A percentile compares a stretch with the other conserved stretches of the same genome.
Conservation (phyloP, 1,284 basidiomycete genomes). For the Leccinum olivaceoglutinosum region DNA sequence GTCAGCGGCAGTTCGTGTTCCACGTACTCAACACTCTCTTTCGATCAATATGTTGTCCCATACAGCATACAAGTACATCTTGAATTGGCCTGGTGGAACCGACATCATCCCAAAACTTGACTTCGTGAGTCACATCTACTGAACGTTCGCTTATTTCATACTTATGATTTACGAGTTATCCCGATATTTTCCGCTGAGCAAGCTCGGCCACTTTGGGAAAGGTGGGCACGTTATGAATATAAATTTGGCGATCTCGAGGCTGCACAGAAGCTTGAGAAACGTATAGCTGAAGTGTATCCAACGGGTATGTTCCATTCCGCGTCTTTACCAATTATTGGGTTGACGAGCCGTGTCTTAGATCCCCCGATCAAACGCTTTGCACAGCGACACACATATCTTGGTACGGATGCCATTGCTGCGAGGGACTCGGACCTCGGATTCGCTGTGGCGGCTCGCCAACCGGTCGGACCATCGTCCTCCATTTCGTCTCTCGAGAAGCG, state of each 20-base stretch:
- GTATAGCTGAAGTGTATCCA: conserved; percentile 85
- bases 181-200: conserved; percentile 74
- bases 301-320: conserved; percentile 46
- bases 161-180: conserved; percentile 52
- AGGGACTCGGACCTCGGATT: conserved; percentile 74
- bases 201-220: conserved; percentile 88
- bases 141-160: neutral
- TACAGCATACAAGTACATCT: neutral
- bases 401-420: conserved; percentile 84
- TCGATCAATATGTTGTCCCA: neutral
- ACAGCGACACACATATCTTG: conserved; percentile 83
- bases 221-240: conserved; percentile 95
- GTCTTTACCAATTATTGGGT: neutral
- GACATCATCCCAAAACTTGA: neutral
- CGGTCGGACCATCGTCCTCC: conserved; percentile 19
- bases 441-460: conserved; percentile 43
- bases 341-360: conserved; percentile 41
- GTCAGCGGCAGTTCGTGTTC: neutral
- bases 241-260: conserved; percentile 91
- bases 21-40: neutral
- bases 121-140: neutral
- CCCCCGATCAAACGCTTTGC: conserved; percentile 89
- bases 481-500: conserved; percentile 36
- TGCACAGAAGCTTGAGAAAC: conserved; percentile 83
- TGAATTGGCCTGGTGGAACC: neutral